Evolutionary conservation across 176 grass and related monocot genomes (phyloP), one percentile per base, ranked within the genome.

Genomic region (Triticum monococcum): DNA sequence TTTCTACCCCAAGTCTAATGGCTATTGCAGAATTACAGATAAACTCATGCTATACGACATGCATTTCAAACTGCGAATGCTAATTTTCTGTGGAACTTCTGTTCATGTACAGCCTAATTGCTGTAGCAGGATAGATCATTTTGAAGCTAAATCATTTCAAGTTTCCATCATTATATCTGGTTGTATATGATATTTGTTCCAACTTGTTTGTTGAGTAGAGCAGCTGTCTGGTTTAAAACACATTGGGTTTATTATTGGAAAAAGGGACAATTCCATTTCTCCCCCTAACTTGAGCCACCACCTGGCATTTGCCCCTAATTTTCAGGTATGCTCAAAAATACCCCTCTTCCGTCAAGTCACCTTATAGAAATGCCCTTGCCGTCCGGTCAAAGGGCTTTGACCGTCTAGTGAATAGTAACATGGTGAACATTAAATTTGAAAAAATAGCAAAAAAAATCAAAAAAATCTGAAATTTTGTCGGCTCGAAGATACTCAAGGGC

Each of bases 1-100:
- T 84, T 72, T 85, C 66, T 90, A 75, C 74, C 74, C 43, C 46
- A 22, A 56, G 24, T 77, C 26, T 77, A 56, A 56, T 56, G 52
- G 46, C 17, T 77, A 56, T 56, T 22, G 46, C 46, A 31, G 17
- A 65, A 82, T 26, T 5, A 12, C 35, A 59, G 12, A 67, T 74
- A 11, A 48, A 54, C 26, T 48, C 6, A 84, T 85, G 45, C 22
- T 56, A 7, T 78, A 12, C 11, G 4, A 38, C 30, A 41, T 79
- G 74, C 28, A 46, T 8, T 54, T 77, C n/a, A 17, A 22, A 40
- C 22, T 86, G 32, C 46, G 24, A 59, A 14, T 86, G 31, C 46
- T 36, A 17, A 25, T 85, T 77, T 85, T 38, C 40, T 5, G 9
- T 56, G 26, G 28, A 54, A 33, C 25, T 57, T 60, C 16, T 70